Evolutionary conservation across 331 rosid species (phyloP), one percentile per base, ranked within the genome.

Genomic region (Spiraea crenata): DNA sequence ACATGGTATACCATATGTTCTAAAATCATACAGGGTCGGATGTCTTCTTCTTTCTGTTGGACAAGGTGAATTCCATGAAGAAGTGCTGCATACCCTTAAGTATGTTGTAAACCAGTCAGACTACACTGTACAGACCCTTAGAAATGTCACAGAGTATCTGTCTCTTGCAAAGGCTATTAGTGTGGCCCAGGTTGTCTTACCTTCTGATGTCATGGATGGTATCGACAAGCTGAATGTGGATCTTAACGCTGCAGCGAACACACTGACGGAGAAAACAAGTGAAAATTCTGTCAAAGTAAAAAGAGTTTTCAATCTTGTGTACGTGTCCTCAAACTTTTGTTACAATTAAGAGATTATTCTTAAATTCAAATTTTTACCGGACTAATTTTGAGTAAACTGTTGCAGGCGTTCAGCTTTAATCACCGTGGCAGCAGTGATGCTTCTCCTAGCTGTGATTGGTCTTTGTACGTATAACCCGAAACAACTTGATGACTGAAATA

Each of bases 21-120:
- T 73, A 61, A 74, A 49, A 75, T 78, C 77, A 79, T 69, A 42
- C 98, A 95, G 99, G 87, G 82, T 83, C 70, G 99, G 99, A 38
- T 91, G 99, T 71, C 78, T 91, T 64, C 79, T 95, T 67, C 92
- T 95, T 61, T 91, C 95, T 61, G 85, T 91, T 25, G 99, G 98
- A 74, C 99, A 95, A 71, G 77, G 75, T 75, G 82, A 88, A 70
- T 95, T 95, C 81, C 96, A 89, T n/a, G 78, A 71, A 0, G 93
- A 95, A 85, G 98, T 86, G 42, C 56, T 86, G 85, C 79, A 68
- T 62, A 95, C 98, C 44, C 87, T 95, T 66, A 84, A 85, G 40
- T 95, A 79, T 55, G 90, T 95, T 39, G 96, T 95, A 67, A 95
- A 95, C 82, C 97, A 95, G 81, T 95, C 99, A 4, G 99, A 88